Conservation (phyloP, 768 basidiomycete species). For the Kwoniella sp. region DNA sequence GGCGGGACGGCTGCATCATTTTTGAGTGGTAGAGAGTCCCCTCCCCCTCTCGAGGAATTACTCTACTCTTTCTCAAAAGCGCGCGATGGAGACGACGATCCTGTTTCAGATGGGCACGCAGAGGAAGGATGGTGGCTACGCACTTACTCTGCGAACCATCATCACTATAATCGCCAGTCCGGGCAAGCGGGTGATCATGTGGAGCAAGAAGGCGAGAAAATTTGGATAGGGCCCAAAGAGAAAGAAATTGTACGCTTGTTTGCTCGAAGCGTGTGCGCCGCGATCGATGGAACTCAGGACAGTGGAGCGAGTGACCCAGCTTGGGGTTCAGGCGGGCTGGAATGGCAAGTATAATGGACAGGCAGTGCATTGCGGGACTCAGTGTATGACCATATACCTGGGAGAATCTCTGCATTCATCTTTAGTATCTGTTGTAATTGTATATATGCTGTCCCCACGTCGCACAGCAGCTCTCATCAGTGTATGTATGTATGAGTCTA, state of each 20-base stretch:
- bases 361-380: no score
- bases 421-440: no score
- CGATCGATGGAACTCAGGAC: slow-evolving; percentile 36
- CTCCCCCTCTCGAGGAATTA: slow-evolving; percentile 40
- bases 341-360: slow-evolving; percentile 38
- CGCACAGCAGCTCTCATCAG: no score
- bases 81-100: neutral
- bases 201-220: slow-evolving; percentile 17
- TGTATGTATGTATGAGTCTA: no score
- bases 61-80: slow-evolving; percentile 19
- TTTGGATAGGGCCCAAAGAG: slow-evolving; percentile 50
- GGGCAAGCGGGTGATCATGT: no score
- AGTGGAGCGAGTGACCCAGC: slow-evolving; percentile 11
- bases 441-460: no score
- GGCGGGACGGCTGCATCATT: slow-evolving; percentile 15
- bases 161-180: neutral
- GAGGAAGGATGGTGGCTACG: slow-evolving; percentile 30
- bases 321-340: slow-evolving; percentile 41
- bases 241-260: slow-evolving; percentile 38
- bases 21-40: slow-evolving; percentile 33
- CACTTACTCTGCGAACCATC: neutral
- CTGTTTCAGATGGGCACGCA: neutral
- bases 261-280: slow-evolving; percentile 34
- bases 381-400: no score
- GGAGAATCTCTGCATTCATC: no score